Percentiles rank a stretch among this genome's conserved stretches.
These are phyloP conservation scores for Rhodotorula sp. DNA, from an alignment of 1,284 basidiomycete genomes.

Conservation along the genomic window DNA sequence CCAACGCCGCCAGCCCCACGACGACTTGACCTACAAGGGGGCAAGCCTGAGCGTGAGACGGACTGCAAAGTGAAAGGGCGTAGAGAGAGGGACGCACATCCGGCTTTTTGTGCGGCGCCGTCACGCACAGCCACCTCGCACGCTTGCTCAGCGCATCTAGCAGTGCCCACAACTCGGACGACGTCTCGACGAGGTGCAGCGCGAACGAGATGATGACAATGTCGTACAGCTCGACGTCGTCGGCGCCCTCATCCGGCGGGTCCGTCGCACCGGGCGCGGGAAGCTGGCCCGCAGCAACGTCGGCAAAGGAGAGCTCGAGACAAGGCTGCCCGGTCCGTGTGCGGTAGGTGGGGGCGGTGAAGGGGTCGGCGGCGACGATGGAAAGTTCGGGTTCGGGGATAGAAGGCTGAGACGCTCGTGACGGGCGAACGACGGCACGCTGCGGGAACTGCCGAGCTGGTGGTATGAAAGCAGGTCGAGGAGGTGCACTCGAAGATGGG, in stretches of 20 bases:
- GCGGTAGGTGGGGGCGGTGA: conserved; percentile 36
- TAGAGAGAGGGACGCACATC: conserved; percentile 56
- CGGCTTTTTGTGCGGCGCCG: conserved; percentile 73
- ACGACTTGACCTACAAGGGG: conserved; percentile 62
- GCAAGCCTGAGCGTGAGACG: neutral
- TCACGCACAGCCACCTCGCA: conserved; percentile 64
- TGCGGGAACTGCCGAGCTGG: neutral
- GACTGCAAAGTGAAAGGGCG: neutral
- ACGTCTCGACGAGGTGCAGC: conserved; percentile 64
- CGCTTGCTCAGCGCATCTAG: conserved; percentile 65
- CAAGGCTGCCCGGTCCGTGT: conserved; percentile 57
- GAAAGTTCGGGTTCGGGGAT: conserved; percentile 1
- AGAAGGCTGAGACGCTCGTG: neutral
- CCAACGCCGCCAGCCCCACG: conserved; percentile 73
- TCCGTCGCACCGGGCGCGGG: conserved; percentile 47
- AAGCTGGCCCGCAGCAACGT: conserved; percentile 58
- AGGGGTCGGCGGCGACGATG: conserved; percentile 42
- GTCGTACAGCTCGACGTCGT: conserved; percentile 54
- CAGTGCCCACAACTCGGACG: conserved; percentile 65
- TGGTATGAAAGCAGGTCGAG: conserved; percentile 1
- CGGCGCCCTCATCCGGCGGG: neutral
- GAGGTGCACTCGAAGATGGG: neutral
- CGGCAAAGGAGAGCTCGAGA: conserved; percentile 59
- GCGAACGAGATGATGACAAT: conserved; percentile 72
- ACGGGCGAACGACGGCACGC: neutral